Conservation (phyloP, 1,284 basidiomycete genomes). For the Fistulina hepatica region DNA sequence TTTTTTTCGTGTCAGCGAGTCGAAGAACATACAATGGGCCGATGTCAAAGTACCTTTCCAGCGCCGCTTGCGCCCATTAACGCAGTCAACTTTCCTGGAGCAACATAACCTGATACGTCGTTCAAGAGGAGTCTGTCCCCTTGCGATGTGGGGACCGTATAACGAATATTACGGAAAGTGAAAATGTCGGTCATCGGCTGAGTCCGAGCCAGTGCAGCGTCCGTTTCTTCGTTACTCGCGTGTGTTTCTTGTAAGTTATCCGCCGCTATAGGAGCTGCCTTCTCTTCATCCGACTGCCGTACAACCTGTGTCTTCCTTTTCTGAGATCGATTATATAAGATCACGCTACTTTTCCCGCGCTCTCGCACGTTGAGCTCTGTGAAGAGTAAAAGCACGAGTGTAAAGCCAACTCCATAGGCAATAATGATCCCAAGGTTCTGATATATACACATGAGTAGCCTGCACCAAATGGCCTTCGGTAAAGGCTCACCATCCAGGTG, state of each 20-base stretch:
- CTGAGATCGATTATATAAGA: constrained; percentile 31
- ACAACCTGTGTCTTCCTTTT: constrained; percentile 15
- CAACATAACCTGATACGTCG: constrained; percentile 73
- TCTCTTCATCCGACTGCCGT: constrained; percentile 16
- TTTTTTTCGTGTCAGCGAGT: constrained; percentile 24
- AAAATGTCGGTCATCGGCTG: constrained; percentile 32
- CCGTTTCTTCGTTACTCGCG: constrained; percentile 10
- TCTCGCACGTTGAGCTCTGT: constrained; percentile 34
- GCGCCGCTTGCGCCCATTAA: constrained; percentile 69
- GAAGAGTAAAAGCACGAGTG: constrained; percentile 39
- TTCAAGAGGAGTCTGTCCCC: constrained; percentile 44
- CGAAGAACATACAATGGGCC: constrained; percentile 20
- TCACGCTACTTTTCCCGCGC: constrained; percentile 23
- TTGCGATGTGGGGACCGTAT: constrained; percentile 49
- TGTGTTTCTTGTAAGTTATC: background rate
- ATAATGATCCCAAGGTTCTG: constrained; percentile 45
- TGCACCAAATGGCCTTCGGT: background rate
- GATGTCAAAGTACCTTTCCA: too few species aligned
- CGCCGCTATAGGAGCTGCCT: constrained; percentile 8
- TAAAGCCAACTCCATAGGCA: constrained; percentile 38
- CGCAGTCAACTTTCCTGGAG: constrained; percentile 61
- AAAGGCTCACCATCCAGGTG: constrained; percentile 37
- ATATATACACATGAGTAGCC: constrained; percentile 20
- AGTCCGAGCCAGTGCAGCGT: constrained; percentile 12
- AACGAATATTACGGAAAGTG: constrained; percentile 50